These are phyloP conservation scores for Aspergillus fischeri DNA, from an alignment of 2,329 filamentous ascomycete species.

Conservation along the genomic window DNA sequence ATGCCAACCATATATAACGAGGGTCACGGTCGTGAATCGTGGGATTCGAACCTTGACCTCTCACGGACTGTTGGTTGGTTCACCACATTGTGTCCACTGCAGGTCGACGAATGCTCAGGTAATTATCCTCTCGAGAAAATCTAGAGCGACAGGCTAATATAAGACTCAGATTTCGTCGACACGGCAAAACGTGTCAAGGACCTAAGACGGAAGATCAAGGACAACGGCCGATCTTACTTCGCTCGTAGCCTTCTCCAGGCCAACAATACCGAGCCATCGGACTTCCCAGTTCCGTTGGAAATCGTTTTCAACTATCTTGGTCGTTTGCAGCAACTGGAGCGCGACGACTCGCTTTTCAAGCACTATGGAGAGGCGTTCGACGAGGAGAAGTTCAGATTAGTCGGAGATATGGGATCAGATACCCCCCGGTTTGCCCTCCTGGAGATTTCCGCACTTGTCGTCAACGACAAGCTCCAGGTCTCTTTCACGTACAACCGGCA, in stretches of 20 bases:
- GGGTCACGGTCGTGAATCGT: slow-evolving; percentile 47
- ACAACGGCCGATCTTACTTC: slow-evolving; percentile 34
- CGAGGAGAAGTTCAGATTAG: slow-evolving; percentile 27
- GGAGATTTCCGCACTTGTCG: slow-evolving; percentile 49
- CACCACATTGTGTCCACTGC: slow-evolving; percentile 45
- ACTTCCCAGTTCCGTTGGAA: slow-evolving; percentile 38
- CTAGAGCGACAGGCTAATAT: slow-evolving; percentile 8
- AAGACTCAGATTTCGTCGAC: slow-evolving; percentile 21
- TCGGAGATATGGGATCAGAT: slow-evolving; percentile 42
- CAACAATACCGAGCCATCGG: slow-evolving; percentile 24
- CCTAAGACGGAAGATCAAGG: slow-evolving; percentile 29
- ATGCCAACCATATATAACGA: slow-evolving; percentile 47
- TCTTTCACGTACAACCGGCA: slow-evolving; percentile 48
- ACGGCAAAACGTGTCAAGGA: slow-evolving; percentile 38
- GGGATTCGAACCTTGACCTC: slow-evolving; percentile 43
- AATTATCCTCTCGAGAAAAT: background rate
- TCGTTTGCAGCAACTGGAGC: slow-evolving; percentile 43
- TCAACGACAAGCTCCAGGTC: slow-evolving; percentile 44
- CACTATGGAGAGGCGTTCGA: slow-evolving; percentile 35
- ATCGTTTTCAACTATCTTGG: slow-evolving; percentile 40
- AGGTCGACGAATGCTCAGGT: slow-evolving; percentile 27
- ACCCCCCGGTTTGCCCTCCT: slow-evolving; percentile 48
- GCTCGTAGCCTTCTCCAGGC: slow-evolving; percentile 26
- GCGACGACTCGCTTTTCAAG: slow-evolving; percentile 40
- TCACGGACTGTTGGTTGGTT: slow-evolving; percentile 50